Conservation (phyloP, 2,329 filamentous ascomycete species). For the Magnaporthales sp. region DNA sequence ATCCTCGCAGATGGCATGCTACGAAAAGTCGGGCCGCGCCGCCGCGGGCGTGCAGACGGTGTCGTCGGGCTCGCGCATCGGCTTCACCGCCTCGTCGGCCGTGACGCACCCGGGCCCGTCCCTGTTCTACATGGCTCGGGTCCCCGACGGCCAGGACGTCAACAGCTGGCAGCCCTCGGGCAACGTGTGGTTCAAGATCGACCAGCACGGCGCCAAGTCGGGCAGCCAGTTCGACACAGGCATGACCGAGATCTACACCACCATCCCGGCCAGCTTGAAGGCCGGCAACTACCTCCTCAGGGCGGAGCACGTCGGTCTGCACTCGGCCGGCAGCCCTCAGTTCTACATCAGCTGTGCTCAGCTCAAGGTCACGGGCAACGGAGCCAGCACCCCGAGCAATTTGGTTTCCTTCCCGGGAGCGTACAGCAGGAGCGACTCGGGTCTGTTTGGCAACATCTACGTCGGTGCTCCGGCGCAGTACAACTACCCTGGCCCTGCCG, state of each 20-base stretch:
- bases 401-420: conserved; percentile 14
- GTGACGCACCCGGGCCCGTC: conserved; percentile 29
- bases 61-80: conserved; percentile 26
- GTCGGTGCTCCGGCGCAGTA: conserved; percentile 2
- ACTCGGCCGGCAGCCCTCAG: conserved; percentile 22
- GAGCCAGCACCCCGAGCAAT: conserved; percentile 9
- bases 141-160: conserved; percentile 22
- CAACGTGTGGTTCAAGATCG: conserved; percentile 28
- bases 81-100: conserved; percentile 26
- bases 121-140: conserved; percentile 27
- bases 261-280: conserved; percentile 18
- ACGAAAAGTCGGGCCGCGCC: conserved; percentile 14
- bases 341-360: conserved; percentile 20
- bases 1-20: conserved; percentile 20
- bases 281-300: conserved; percentile 21
- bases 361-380: conserved; percentile 17
- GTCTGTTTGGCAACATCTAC: conserved; percentile 16
- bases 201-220: conserved; percentile 19
- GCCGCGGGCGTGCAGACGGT: conserved; percentile 22
- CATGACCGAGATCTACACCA: conserved; percentile 9
- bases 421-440: conserved; percentile 13
- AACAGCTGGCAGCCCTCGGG: conserved; percentile 23
- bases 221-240: not conserved
- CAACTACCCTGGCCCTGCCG: conserved; percentile 6
- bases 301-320: conserved; percentile 22